phyloP scores from a whole-genome alignment of 2,329 filamentous ascomycete genomes.

The Gnomoniopsis sp. region DNA sequence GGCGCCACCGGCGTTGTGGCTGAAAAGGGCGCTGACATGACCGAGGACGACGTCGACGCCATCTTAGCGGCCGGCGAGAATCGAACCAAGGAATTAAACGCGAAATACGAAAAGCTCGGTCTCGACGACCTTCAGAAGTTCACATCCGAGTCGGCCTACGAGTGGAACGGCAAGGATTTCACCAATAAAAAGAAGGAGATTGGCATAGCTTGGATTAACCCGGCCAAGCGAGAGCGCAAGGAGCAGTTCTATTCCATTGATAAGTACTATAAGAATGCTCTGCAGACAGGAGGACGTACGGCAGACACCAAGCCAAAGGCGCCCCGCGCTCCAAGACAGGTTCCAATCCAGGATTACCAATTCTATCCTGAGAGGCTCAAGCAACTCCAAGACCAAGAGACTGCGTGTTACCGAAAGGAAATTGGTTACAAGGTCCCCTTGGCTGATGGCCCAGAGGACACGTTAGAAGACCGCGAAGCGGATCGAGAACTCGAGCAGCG shows the following conservation, averaged over 20 bases:
- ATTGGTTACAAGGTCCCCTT: conserved; percentile 92
- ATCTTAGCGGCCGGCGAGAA: conserved; percentile 85
- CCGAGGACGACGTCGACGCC: conserved; percentile 85
- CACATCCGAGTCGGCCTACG: conserved; percentile 93
- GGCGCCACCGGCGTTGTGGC: conserved; percentile 59
- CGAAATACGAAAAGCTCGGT: conserved; percentile 93
- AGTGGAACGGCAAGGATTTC: conserved; percentile 98
- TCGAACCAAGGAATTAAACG: conserved; percentile 84
- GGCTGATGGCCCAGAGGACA: conserved; percentile 81
- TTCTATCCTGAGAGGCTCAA: conserved; percentile 85
- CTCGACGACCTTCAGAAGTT: conserved; percentile 98
- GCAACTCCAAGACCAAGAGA: conserved; percentile 94
- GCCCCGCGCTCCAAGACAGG: conserved; percentile 91
- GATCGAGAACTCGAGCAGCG: conserved; percentile 84
- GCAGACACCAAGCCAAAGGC: conserved; percentile 91
- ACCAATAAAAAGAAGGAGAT: conserved; percentile 89
- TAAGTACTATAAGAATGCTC: conserved; percentile 92
- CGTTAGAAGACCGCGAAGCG: conserved; percentile 77
- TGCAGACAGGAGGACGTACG: conserved; percentile 72
- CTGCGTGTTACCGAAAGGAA: conserved; percentile 91
- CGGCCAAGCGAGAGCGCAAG: conserved; percentile 95
- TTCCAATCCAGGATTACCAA: conserved; percentile 91
- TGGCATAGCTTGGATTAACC: conserved; percentile 95
- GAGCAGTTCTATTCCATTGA: conserved; percentile 98
- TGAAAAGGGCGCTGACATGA: conserved; percentile 60